Percentiles rank a stretch among this genome's conserved stretches.
Evolutionary conservation across 2,329 filamentous ascomycete genomes (phyloP).

Genomic region (Penicillium concentricum): DNA sequence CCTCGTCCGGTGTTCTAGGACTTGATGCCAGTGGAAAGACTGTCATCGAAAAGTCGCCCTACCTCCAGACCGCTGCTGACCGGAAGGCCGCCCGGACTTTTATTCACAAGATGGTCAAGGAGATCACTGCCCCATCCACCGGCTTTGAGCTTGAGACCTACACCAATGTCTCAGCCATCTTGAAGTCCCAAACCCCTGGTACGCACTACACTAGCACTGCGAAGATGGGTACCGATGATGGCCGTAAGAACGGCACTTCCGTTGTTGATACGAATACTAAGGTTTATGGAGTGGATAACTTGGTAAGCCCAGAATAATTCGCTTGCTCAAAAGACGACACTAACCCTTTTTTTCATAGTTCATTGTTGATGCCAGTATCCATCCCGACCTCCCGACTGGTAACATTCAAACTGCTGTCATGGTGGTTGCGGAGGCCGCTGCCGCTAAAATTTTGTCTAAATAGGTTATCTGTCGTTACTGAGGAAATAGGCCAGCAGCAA

Average conservation of each 20-base stretch:
- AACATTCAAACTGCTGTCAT: slow-evolving; percentile 68
- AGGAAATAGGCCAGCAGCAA: not conserved
- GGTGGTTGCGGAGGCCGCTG: slow-evolving; percentile 62
- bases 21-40: slow-evolving; percentile 26
- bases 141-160: slow-evolving; percentile 24
- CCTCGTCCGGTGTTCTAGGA: slow-evolving; percentile 26
- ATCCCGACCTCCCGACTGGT: slow-evolving; percentile 66
- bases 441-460: slow-evolving; percentile 33
- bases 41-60: slow-evolving; percentile 26
- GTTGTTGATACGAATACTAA: slow-evolving; percentile 65
- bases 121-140: slow-evolving; percentile 20
- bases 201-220: slow-evolving; percentile 53
- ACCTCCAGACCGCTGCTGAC: slow-evolving; percentile 25
- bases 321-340: slow-evolving; percentile 34
- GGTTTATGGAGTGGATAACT: slow-evolving; percentile 67
- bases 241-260: slow-evolving; percentile 54
- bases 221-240: slow-evolving; percentile 61
- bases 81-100: slow-evolving; percentile 20
- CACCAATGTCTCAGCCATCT: slow-evolving; percentile 25
- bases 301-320: slow-evolving; percentile 31
- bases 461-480: slow-evolving; percentile 38
- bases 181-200: slow-evolving; percentile 45
- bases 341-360: slow-evolving; percentile 10
- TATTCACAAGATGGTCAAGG: slow-evolving; percentile 22
- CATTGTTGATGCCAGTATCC: slow-evolving; percentile 68